A percentile compares a stretch with the other conserved stretches of the same genome.
phyloP scores from a whole-genome alignment of 768 basidiomycete species.

The Lentinula detonsa region DNA sequence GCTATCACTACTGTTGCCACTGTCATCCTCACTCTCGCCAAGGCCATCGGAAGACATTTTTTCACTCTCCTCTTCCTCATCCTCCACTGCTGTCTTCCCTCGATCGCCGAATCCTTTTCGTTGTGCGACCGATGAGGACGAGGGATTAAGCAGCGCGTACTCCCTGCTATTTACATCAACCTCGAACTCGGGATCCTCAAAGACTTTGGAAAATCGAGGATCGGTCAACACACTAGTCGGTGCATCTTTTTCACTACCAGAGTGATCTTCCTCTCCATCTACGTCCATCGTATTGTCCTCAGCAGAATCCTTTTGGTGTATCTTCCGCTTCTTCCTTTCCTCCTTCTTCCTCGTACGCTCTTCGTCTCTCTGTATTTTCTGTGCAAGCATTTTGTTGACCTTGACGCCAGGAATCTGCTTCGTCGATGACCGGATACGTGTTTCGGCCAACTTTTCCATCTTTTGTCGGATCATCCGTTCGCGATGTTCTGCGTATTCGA shows the following conservation, averaged over 20 bases:
- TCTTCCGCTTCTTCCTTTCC: slow-evolving; percentile 45
- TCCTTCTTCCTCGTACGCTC: slow-evolving; percentile 52
- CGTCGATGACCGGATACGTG: slow-evolving; percentile 82
- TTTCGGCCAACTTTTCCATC: slow-evolving; percentile 91
- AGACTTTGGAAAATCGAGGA: slow-evolving; percentile 85
- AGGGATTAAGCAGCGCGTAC: slow-evolving; percentile 91
- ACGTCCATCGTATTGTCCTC: slow-evolving; percentile 27
- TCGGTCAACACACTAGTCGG: slow-evolving; percentile 65
- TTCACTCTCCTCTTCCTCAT: slow-evolving; percentile 86
- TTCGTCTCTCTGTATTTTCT: slow-evolving; percentile 67
- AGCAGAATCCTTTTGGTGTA: slow-evolving; percentile 26
- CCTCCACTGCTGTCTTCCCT: slow-evolving; percentile 76
- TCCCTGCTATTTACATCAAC: slow-evolving; percentile 88
- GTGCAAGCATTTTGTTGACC: slow-evolving; percentile 77
- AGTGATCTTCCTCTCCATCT: slow-evolving; percentile 21
- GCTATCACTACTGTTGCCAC: slow-evolving; percentile 38
- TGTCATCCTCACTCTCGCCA: slow-evolving; percentile 35
- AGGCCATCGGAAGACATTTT: slow-evolving; percentile 55
- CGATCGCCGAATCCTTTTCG: slow-evolving; percentile 25
- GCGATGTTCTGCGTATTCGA: slow-evolving; percentile 90
- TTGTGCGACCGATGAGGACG: slow-evolving; percentile 67
- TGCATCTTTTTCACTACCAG: slow-evolving; percentile 11
- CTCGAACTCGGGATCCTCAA: slow-evolving; percentile 86
- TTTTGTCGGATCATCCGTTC: slow-evolving; percentile 84
- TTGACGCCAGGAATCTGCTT: slow-evolving; percentile 52